phyloP scores from a whole-genome alignment of 1,284 basidiomycete species.

The Athelia sp. region DNA sequence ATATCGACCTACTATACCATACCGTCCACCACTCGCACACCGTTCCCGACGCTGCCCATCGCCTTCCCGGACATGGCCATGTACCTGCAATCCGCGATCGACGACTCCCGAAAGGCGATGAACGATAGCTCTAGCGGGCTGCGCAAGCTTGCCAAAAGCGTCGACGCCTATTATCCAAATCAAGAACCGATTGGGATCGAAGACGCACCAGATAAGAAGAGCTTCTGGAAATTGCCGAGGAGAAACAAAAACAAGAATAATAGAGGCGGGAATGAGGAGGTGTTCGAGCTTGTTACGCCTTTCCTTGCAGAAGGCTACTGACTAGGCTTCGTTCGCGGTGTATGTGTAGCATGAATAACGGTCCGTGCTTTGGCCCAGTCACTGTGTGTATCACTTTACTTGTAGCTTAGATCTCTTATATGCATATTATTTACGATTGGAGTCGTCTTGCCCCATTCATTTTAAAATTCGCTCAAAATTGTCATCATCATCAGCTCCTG shows the following conservation, averaged over 20 bases:
- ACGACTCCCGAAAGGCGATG: constrained; percentile 56
- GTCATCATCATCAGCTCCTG: no score
- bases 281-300: constrained; percentile 74
- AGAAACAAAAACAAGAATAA: constrained; percentile 54
- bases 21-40: constrained; percentile 50
- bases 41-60: constrained; percentile 67
- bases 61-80: constrained; percentile 67
- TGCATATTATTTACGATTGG: no score
- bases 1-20: constrained; percentile 68
- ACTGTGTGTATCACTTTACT: no score
- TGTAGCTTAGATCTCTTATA: no score
- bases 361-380: no score
- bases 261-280: constrained; percentile 61
- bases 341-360: no score
- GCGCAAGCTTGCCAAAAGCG: constrained; percentile 62
- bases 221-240: constrained; percentile 48
- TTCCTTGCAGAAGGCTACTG: constrained; percentile 51
- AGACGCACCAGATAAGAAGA: constrained; percentile 31
- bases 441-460: no score
- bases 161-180: constrained; percentile 56
- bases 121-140: constrained; percentile 54
- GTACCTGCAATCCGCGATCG: constrained; percentile 67
- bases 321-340: no score
- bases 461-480: no score
- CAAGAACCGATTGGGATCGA: constrained; percentile 28